Evolutionary conservation across 371 early-diverging fungal genomes (phyloP).

Genomic region (Mucor racemosus): DNA sequence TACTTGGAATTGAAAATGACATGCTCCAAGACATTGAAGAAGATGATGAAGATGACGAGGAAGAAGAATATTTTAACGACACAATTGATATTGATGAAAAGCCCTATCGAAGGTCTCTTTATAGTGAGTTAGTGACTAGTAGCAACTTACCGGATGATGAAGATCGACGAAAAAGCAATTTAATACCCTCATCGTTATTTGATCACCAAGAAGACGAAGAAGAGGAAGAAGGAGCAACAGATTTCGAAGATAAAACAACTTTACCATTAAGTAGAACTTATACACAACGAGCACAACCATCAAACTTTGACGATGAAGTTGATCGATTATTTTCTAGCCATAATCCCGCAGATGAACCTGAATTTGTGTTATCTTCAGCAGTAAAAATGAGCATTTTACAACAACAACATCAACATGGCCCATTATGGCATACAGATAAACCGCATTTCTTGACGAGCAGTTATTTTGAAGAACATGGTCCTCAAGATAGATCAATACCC

Average conservation of each 20-base stretch:
- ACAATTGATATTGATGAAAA: neutral
- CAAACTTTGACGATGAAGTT: slow-evolving; percentile 33
- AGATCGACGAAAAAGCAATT: slow-evolving; percentile 6
- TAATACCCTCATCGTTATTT: slow-evolving; percentile 14
- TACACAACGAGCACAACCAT: neutral
- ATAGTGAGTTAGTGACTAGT: slow-evolving; percentile 19
- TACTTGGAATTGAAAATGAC: neutral
- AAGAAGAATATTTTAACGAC: neutral
- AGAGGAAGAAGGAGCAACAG: slow-evolving; percentile 23
- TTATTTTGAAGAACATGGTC: slow-evolving; percentile 34
- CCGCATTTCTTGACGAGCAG: slow-evolving; percentile 43
- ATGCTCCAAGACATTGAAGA: slow-evolving; percentile 9
- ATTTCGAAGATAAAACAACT: slow-evolving; percentile 24
- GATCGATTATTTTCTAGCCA: slow-evolving; percentile 35
- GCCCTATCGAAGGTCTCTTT: slow-evolving; percentile 21
- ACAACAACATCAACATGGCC: slow-evolving; percentile 10
- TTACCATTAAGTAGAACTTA: slow-evolving; percentile 18
- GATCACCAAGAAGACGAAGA: slow-evolving; percentile 14
- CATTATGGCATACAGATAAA: slow-evolving; percentile 24
- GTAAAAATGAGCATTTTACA: slow-evolving; percentile 23
- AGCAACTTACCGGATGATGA: slow-evolving; percentile 10
- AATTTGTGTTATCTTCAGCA: slow-evolving; percentile 19
- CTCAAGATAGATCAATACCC: slow-evolving; percentile 17
- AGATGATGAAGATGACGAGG: slow-evolving; percentile 16
- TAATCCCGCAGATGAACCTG: slow-evolving; percentile 22